A percentile compares a stretch with the other conserved stretches of the same genome.
Conservation (phyloP, 192 early-diverging fungal species). For the Gaertneriomyces sp. region DNA sequence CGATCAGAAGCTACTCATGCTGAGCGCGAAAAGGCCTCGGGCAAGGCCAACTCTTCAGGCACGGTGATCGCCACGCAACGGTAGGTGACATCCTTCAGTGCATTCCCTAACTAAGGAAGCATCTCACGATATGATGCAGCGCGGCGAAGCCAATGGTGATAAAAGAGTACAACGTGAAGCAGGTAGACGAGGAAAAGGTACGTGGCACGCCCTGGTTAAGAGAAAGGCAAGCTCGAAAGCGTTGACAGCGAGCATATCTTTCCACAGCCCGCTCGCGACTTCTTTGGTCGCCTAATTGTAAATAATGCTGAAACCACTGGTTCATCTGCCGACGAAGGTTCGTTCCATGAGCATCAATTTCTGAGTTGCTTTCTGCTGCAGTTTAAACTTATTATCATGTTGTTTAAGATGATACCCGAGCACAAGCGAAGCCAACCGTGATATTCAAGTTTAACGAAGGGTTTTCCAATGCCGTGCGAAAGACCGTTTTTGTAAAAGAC, state of each 20-base stretch:
- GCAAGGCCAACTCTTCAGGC: no score
- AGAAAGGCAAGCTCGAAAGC: no score
- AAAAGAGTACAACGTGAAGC: background rate
- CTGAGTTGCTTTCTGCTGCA: no score
- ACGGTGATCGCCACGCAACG: no score
- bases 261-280: conserved; percentile 52
- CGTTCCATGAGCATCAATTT: background rate
- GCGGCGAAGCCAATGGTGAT: background rate
- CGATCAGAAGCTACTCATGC: conserved; percentile 23
- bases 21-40: background rate
- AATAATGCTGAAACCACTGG: background rate
- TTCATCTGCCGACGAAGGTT: background rate
- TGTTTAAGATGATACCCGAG: background rate
- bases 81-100: no score
- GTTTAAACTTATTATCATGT: no score
- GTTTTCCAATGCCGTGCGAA: conserved; percentile 86
- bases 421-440: conserved; percentile 9
- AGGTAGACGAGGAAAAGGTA: background rate
- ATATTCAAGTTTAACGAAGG: conserved; percentile 83
- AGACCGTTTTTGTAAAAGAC: conserved; percentile 58
- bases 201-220: background rate
- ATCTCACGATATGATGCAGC: no score
- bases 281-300: conserved; percentile 74
- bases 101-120: no score
- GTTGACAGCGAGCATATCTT: background rate